phyloP scores from a whole-genome alignment of 495 filamentous ascomycete genomes.

The Baudoinia panamericana region DNA sequence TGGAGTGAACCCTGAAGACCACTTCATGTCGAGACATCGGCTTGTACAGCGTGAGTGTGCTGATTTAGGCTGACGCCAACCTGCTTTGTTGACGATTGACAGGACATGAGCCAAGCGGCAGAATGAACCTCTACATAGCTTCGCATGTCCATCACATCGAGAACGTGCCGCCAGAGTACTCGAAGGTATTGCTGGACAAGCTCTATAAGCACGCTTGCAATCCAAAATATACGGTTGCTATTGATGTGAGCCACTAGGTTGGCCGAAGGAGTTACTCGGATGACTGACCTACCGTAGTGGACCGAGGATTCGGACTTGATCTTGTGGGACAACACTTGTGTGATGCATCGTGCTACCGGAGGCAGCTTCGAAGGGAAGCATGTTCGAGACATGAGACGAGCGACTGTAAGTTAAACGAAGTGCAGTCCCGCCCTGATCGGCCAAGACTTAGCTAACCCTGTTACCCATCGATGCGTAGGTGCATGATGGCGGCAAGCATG shows the following conservation, averaged over 20 bases:
- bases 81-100: too few relatives aligned
- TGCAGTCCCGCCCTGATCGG: too few relatives aligned
- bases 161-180: conserved; percentile 29
- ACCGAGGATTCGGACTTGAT: conserved; percentile 37
- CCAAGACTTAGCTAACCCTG: too few relatives aligned
- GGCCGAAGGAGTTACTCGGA: not conserved
- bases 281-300: conserved; percentile 28
- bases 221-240: conserved; percentile 35
- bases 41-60: conserved; percentile 31
- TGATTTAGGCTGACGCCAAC: not conserved
- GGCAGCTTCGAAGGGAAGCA: conserved; percentile 40
- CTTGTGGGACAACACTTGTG: conserved; percentile 48
- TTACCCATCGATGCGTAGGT: too few relatives aligned
- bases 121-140: conserved; percentile 44
- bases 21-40: conserved; percentile 39
- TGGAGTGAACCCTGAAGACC: conserved; percentile 32
- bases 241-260: conserved; percentile 18
- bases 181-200: conserved; percentile 30
- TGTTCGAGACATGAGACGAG: conserved; percentile 40
- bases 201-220: conserved; percentile 39
- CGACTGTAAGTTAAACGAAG: conserved; percentile 32
- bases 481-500: conserved; percentile 15
- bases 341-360: conserved; percentile 41
- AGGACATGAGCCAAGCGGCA: conserved; percentile 39
- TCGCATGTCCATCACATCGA: conserved; percentile 47